Conservation (phyloP, 2,329 filamentous ascomycete genomes). For the Aureobasidium sp. region DNA sequence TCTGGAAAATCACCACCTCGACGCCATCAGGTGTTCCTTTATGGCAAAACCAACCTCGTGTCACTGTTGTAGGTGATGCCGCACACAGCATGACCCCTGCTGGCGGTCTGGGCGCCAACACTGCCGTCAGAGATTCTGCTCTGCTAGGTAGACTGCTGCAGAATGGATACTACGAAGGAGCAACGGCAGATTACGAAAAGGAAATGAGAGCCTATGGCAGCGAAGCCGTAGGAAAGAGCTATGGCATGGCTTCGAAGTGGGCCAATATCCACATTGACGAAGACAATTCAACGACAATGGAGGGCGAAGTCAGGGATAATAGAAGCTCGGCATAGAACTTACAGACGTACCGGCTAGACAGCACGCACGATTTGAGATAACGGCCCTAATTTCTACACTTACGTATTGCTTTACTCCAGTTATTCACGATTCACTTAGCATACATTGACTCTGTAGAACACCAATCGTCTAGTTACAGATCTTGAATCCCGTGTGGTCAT, state of each 20-base stretch:
- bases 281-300: slow-evolving; percentile 15
- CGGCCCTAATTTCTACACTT: too few relatives aligned
- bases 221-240: slow-evolving; percentile 48
- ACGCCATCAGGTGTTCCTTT: slow-evolving; percentile 50
- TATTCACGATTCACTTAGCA: too few relatives aligned
- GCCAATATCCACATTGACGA: slow-evolving; percentile 44
- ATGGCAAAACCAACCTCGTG: slow-evolving; percentile 50
- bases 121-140: slow-evolving; percentile 47
- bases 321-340: not conserved
- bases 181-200: slow-evolving; percentile 32
- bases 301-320: slow-evolving; percentile 1
- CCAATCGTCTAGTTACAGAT: not conserved
- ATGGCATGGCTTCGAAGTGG: slow-evolving; percentile 34
- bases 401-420: too few relatives aligned
- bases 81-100: slow-evolving; percentile 50
- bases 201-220: slow-evolving; percentile 44
- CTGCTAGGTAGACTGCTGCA: slow-evolving; percentile 43
- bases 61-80: slow-evolving; percentile 51
- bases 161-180: slow-evolving; percentile 38
- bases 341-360: not conserved
- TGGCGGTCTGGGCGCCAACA: slow-evolving; percentile 47
- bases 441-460: not conserved
- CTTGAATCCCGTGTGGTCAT: not conserved
- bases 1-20: slow-evolving; percentile 60
- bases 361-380: not conserved